These are phyloP conservation scores for Solanum hybrid DNA, from an alignment of 305 asterid species.

Conservation along the genomic window DNA sequence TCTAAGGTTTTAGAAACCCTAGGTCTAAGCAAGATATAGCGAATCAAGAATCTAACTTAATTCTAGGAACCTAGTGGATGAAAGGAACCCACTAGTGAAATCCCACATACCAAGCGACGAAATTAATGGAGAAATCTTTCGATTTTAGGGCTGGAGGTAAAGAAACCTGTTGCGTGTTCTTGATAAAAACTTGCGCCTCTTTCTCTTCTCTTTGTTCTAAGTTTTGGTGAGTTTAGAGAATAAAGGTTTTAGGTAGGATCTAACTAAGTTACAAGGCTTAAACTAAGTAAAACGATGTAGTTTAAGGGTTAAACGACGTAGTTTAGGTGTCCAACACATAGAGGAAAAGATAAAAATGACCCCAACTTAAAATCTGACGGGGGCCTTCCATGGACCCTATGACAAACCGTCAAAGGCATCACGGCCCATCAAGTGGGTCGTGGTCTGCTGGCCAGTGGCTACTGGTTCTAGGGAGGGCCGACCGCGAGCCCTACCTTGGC, in stretches of 20 bases:
- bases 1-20: not conserved
- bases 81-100: not conserved
- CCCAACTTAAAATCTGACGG: not conserved
- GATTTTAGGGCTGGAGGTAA: not conserved
- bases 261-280: not conserved
- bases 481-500: not conserved
- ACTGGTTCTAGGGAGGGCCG: not conserved
- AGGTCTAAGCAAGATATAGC: not conserved
- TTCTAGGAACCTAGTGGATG: not conserved
- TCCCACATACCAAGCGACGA: not conserved
- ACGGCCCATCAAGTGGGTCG: not conserved
- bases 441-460: not conserved
- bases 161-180: not conserved
- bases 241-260: not conserved
- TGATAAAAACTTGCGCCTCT: not conserved
- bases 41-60: not conserved
- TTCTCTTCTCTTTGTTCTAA: not conserved
- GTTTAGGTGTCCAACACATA: not conserved
- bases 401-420: not conserved
- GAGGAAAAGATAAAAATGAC: not conserved
- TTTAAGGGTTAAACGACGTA: not conserved
- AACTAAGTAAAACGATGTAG: not conserved
- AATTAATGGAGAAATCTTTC: not conserved
- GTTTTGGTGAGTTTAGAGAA: not conserved
- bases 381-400: not conserved